phyloP scores from a whole-genome alignment of 768 basidiomycete species.

The Auricularia sp. region DNA sequence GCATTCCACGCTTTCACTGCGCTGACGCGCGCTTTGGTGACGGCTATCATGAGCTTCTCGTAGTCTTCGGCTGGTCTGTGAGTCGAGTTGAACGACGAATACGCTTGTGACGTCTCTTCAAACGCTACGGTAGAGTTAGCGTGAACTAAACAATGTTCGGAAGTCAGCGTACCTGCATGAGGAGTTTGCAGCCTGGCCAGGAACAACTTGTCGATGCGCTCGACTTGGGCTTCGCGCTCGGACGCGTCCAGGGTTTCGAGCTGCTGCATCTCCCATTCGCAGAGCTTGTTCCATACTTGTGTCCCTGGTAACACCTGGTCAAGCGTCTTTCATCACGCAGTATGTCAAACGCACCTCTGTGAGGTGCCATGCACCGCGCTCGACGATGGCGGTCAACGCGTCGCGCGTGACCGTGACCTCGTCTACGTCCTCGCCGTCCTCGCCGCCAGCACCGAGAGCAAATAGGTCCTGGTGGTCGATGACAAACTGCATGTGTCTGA shows the following conservation, averaged over 20 bases:
- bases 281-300: conserved; percentile 60
- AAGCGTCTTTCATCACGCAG: background rate
- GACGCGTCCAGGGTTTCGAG: conserved; percentile 37
- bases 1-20: conserved; percentile 52
- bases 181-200: conserved; percentile 65
- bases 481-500: conserved; percentile 58
- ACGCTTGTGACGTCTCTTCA: conserved; percentile 73
- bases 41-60: conserved; percentile 62
- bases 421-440: conserved; percentile 30
- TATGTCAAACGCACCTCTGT: conserved; percentile 38
- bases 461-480: conserved; percentile 24
- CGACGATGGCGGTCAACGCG: conserved; percentile 43
- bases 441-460: conserved; percentile 25
- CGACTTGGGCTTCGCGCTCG: conserved; percentile 24
- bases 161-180: conserved; percentile 47
- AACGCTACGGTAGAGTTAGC: conserved; percentile 40
- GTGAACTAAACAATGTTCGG: background rate
- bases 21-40: conserved; percentile 59
- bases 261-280: conserved; percentile 64
- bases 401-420: conserved; percentile 49
- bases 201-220: conserved; percentile 46
- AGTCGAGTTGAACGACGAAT: conserved; percentile 82
- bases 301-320: conserved; percentile 38
- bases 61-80: conserved; percentile 68
- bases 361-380: conserved; percentile 51